phyloP scores from a whole-genome alignment of 768 basidiomycete genomes.

The Leccinum fibrillosum region DNA sequence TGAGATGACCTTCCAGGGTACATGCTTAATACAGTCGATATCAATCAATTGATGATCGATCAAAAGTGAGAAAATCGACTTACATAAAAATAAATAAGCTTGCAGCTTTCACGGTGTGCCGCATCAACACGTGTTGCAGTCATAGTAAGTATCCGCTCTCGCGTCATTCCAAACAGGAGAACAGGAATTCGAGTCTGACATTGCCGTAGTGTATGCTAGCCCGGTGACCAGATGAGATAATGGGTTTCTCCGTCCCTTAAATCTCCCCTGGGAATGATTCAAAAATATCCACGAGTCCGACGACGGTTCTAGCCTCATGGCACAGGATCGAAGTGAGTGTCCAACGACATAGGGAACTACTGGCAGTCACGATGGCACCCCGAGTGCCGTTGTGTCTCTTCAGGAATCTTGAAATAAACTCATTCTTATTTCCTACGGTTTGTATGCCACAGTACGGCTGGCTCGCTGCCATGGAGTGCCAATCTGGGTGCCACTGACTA shows the following conservation, averaged over 20 bases:
- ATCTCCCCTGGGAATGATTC: background rate
- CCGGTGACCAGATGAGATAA: too few relatives aligned
- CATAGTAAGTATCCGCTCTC: background rate
- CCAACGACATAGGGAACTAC: background rate
- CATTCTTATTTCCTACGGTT: background rate
- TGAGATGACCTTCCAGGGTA: background rate
- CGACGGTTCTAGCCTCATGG: background rate
- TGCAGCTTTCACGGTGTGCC: background rate
- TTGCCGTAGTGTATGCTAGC: background rate
- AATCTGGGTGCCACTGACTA: too few relatives aligned
- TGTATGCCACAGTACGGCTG: background rate
- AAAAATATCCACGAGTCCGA: background rate
- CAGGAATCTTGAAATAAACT: background rate
- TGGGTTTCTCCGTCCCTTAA: background rate
- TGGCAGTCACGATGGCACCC: background rate
- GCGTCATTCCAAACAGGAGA: background rate
- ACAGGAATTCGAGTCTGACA: background rate
- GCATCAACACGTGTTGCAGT: background rate
- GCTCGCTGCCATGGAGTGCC: too few relatives aligned
- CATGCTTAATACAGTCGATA: background rate
- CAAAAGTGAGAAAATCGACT: background rate
- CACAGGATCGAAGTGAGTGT: background rate
- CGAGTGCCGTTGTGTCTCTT: background rate
- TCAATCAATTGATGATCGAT: background rate
- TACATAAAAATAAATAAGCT: background rate